These are phyloP conservation scores for Botrytis aclada DNA, from an alignment of 2,329 filamentous ascomycete species.

Conservation along the genomic window DNA sequence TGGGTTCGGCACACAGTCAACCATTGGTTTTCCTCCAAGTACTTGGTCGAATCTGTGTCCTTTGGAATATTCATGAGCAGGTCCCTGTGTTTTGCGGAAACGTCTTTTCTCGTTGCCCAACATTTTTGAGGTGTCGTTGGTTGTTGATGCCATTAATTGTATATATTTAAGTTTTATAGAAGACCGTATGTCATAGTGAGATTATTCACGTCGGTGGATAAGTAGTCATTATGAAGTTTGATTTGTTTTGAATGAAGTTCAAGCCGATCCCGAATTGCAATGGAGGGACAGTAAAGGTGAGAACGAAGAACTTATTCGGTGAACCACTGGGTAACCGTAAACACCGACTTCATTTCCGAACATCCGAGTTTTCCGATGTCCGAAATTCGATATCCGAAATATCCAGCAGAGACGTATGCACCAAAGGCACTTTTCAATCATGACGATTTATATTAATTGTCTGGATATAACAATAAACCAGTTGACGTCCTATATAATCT, in stretches of 20 bases:
- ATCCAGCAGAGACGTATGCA: neutral
- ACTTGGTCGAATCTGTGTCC: neutral
- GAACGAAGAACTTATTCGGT: neutral
- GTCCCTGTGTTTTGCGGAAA: neutral
- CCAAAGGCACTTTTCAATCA: neutral
- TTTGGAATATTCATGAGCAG: neutral
- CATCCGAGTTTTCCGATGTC: neutral
- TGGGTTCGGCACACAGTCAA: neutral
- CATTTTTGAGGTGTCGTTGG: neutral
- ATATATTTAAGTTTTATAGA: neutral
- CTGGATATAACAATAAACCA: neutral
- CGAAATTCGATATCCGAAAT: neutral
- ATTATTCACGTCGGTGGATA: neutral
- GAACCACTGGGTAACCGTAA: neutral
- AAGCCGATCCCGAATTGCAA: neutral
- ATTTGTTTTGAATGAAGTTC: neutral
- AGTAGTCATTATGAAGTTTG: neutral
- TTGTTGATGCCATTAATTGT: neutral
- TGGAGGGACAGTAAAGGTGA: neutral
- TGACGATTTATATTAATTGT: fast-evolving
- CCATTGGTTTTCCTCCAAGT: neutral
- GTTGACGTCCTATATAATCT: neutral
- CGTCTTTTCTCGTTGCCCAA: neutral
- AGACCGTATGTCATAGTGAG: neutral
- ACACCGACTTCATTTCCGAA: neutral